Percentiles rank a stretch among this genome's conserved stretches.
phyloP scores from a whole-genome alignment of 129 eudicot species.

The Pulicaria dysenterica region DNA sequence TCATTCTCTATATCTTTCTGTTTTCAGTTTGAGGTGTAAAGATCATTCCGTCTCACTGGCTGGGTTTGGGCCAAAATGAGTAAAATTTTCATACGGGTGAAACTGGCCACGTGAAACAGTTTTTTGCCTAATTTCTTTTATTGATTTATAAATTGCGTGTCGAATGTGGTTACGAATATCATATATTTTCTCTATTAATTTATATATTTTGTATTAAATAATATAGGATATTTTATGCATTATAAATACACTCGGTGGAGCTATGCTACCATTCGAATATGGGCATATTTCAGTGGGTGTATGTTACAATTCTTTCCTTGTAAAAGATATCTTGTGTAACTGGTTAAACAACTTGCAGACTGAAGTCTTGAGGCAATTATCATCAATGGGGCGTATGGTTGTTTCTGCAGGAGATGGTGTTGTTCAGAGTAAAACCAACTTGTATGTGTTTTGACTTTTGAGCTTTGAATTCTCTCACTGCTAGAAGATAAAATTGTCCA shows the following conservation, averaged over 20 bases:
- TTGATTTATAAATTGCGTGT: neutral
- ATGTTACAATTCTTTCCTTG: neutral
- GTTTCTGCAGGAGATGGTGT: constrained; percentile 97
- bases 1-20: neutral
- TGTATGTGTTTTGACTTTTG: constrained; percentile 45
- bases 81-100: too few species aligned
- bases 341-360: constrained; percentile 49
- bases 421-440: constrained; percentile 66
- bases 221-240: neutral
- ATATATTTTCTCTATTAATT: neutral
- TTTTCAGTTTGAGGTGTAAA: neutral
- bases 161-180: neutral
- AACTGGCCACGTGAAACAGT: neutral
- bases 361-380: constrained; percentile 87
- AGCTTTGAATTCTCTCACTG: constrained; percentile 4
- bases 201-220: neutral
- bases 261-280: neutral
- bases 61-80: too few species aligned
- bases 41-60: too few species aligned
- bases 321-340: constrained; percentile 7
- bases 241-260: neutral
- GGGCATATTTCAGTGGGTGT: neutral
- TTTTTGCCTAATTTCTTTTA: neutral
- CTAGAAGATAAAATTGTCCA: constrained; percentile 2
- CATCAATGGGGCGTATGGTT: constrained; percentile 95